Percentiles rank a stretch among this genome's conserved stretches.
phyloP scores from a whole-genome alignment of 805 yeast species.

The Tetrapisispora arboricola region DNA sequence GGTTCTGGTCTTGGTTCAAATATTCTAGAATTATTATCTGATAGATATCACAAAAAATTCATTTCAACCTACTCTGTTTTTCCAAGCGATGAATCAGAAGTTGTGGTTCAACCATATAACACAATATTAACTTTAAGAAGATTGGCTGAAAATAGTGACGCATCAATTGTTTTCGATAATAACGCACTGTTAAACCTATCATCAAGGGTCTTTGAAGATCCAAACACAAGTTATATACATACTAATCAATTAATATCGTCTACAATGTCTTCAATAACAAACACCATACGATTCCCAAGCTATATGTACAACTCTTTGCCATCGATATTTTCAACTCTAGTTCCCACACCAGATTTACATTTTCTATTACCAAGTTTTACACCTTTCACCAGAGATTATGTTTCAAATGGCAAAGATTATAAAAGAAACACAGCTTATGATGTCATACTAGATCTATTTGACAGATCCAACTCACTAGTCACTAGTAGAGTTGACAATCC shows the following conservation, averaged over 20 bases:
- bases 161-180: constrained; percentile 84
- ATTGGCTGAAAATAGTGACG: constrained; percentile 75
- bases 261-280: constrained; percentile 74
- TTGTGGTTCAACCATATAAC: constrained; percentile 97
- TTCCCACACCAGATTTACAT: constrained; percentile 80
- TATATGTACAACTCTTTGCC: constrained; percentile 82
- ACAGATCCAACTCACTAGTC: constrained; percentile 69
- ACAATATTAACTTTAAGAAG: constrained; percentile 73
- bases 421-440: constrained; percentile 75
- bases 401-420: constrained; percentile 46
- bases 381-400: constrained; percentile 65
- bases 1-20: constrained; percentile 93
- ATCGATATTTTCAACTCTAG: constrained; percentile 66
- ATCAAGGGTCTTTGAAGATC: constrained; percentile 41
- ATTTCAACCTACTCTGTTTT: constrained; percentile 80
- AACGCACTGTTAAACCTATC: constrained; percentile 72
- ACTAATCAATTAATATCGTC: constrained; percentile 80
- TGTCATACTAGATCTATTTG: constrained; percentile 69
- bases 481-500: constrained; percentile 34
- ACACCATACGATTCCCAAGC: constrained; percentile 83
- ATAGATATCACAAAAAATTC: constrained; percentile 73
- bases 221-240: constrained; percentile 59
- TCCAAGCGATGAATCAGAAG: constrained; percentile 76
- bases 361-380: constrained; percentile 64
- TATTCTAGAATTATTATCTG: constrained; percentile 66